Base-by-base conservation (phyloP, 1,284 basidiomycete species). In the Cutaneotrichosporon daszewskae region DNA sequence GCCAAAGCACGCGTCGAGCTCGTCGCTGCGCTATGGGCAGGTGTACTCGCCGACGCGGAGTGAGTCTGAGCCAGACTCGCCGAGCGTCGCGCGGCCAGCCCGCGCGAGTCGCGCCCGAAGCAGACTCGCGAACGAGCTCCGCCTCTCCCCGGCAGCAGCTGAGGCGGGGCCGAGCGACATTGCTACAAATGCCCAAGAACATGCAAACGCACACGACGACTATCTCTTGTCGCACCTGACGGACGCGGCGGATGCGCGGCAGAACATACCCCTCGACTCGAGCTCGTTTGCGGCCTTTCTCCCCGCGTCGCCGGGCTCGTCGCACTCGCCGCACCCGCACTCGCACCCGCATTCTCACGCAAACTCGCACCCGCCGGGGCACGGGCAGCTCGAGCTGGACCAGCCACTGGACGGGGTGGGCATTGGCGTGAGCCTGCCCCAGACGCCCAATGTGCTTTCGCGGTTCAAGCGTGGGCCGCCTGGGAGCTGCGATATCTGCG, bases 401-500 rank as follows among this genome's bases (percentile, higher is more conserved):
- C 28, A 40, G 24, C 16, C 20, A 3, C n/a, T n/a, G n/a, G n/a
- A n/a, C n/a, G n/a, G n/a, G n/a, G n/a, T n/a, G n/a, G n/a, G n/a
- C n/a, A 23, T 32, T 17, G 24, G 23, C 10, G 32, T 18, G 17
- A 39, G 26, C 14, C 33, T 36, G 11, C 16, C 37, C 3, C 32
- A 41, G 41, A 38, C 37, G n/a, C 51, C 53, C 17, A 49, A 43
- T 34, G 53, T 60, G 5, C 40, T 64, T 17, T 60, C 61, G 5
- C 46, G 62, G 12, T 41, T 64, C 31, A 62, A 55, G 31, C 60
- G 62, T 32, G 64, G 62, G 7, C 56, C 59, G 3, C 60, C 64
- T 5, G 65, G 65, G 16, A 66, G 60, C 38, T 69, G 67, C 41
- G 65, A 67, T 49, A 60, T 69, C 29, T 69, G 67, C 36, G 57